These are phyloP conservation scores for Brassica juncea DNA, from an alignment of 345 rosid species.

Conservation along the genomic window DNA sequence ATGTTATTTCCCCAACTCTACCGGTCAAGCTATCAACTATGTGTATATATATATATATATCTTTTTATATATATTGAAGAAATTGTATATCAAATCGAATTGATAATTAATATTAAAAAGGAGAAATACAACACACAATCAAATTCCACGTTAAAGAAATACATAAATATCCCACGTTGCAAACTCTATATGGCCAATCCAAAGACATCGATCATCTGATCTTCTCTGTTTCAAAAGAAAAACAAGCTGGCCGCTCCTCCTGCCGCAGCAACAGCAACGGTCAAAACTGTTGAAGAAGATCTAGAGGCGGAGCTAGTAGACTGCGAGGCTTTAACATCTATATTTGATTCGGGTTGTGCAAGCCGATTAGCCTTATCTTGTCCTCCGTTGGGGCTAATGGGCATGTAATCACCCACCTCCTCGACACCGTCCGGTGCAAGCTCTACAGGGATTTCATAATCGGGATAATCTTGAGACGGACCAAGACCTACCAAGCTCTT, in stretches of 20 bases:
- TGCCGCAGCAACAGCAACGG: background rate
- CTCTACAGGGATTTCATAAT: slow-evolving; percentile 38
- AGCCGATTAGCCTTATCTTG: background rate
- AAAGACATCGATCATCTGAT: slow-evolving; percentile 1
- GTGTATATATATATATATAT: too few species aligned
- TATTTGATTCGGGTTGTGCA: slow-evolving; percentile 26
- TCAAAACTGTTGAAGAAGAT: slow-evolving; percentile 14
- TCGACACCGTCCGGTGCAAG: slow-evolving; percentile 38
- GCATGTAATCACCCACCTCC: slow-evolving; percentile 33
- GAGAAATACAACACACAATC: background rate
- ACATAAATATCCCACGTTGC: slow-evolving; percentile 6
- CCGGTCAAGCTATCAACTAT: background rate
- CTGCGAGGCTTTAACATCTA: background rate
- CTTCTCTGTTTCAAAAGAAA: slow-evolving; percentile 22
- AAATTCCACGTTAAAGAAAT: slow-evolving; percentile 5
- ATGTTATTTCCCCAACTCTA: background rate
- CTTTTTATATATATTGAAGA: background rate
- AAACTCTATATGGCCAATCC: background rate
- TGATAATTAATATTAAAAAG: background rate
- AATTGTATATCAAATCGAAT: background rate
- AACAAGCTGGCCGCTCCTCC: slow-evolving; percentile 26
- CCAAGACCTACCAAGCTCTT: slow-evolving; percentile 35
- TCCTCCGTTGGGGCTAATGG: slow-evolving; percentile 12
- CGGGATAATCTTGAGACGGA: slow-evolving; percentile 41
- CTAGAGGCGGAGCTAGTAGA: slow-evolving; percentile 12